These are phyloP conservation scores for Penicillium verrucosum DNA, from an alignment of 2,329 filamentous ascomycete genomes.

Conservation along the genomic window DNA sequence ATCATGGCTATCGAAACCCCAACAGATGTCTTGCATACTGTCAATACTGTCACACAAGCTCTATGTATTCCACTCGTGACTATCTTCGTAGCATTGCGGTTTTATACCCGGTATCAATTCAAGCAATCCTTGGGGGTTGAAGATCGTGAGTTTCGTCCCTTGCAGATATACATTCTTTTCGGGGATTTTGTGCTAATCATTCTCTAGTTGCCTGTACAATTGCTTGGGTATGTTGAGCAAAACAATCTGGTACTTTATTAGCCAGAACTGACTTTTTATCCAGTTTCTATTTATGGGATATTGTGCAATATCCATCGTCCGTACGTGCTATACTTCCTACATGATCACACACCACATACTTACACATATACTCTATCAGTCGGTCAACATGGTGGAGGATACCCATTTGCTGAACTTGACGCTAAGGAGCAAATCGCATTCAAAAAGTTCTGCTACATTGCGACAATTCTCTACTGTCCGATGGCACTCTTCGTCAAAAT, in stretches of 20 bases:
- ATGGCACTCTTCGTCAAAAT: slow-evolving; percentile 40
- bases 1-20: slow-evolving; percentile 25
- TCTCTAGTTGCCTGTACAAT: slow-evolving; percentile 16
- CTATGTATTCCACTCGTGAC: slow-evolving; percentile 37
- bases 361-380: slow-evolving; percentile 17
- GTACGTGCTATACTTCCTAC: slow-evolving; percentile 12
- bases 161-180: not conserved
- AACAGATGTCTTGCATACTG: slow-evolving; percentile 28
- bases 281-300: slow-evolving; percentile 35
- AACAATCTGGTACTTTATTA: not conserved
- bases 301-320: slow-evolving; percentile 29
- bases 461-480: slow-evolving; percentile 41
- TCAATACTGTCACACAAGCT: slow-evolving; percentile 37
- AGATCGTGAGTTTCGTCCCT: slow-evolving; percentile 30
- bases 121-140: slow-evolving; percentile 32
- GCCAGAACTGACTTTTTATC: not conserved
- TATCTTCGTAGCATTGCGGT: slow-evolving; percentile 31
- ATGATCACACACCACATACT: not conserved
- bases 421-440: slow-evolving; percentile 21
- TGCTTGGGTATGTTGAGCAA: slow-evolving; percentile 17
- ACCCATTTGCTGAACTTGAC: slow-evolving; percentile 28
- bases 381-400: slow-evolving; percentile 37
- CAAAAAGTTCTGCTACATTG: slow-evolving; percentile 36
- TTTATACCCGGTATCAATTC: slow-evolving; percentile 32
- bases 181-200: slow-evolving; percentile 7